phyloP scores from a whole-genome alignment of 2,329 filamentous ascomycete species.

The Rhynchosporium agropyri region DNA sequence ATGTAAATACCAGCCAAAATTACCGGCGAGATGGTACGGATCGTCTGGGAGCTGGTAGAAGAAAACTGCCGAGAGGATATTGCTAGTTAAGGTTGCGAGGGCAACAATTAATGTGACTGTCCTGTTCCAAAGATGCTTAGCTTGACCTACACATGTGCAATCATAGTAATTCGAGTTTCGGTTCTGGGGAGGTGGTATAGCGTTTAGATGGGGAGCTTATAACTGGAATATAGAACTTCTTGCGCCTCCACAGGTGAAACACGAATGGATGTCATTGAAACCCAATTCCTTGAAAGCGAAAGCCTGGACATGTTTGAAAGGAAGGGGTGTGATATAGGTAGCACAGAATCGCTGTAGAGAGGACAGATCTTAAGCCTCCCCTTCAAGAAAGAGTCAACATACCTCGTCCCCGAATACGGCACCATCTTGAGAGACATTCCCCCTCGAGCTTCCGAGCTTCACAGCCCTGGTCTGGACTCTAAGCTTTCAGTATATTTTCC shows the following conservation, averaged over 20 bases:
- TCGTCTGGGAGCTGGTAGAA: conserved; percentile 42
- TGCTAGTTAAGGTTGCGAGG: conserved; percentile 38
- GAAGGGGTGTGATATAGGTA: no score
- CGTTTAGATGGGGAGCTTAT: no score
- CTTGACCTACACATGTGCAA: neutral
- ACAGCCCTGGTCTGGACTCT: neutral
- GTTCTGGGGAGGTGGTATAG: no score
- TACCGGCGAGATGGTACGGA: conserved; percentile 39
- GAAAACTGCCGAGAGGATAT: conserved; percentile 39
- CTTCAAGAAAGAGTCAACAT: neutral
- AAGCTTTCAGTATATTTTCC: neutral
- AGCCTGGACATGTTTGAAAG: no score
- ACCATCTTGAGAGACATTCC: conserved; percentile 10
- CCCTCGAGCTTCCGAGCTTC: neutral
- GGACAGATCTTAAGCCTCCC: neutral
- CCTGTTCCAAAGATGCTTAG: conserved; percentile 24
- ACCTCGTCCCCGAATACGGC: conserved; percentile 17
- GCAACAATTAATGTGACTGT: conserved; percentile 38
- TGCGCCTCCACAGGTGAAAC: no score
- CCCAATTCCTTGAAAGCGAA: no score
- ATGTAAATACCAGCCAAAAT: conserved; percentile 46
- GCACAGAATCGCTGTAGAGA: no score
- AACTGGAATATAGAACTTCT: no score
- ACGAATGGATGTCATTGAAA: no score
- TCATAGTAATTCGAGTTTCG: no score